Percentiles rank a stretch among this genome's conserved stretches.
Evolutionary conservation across 169 alveolate genomes (phyloP).

Genomic region (Toxoplasma gondii): DNA sequence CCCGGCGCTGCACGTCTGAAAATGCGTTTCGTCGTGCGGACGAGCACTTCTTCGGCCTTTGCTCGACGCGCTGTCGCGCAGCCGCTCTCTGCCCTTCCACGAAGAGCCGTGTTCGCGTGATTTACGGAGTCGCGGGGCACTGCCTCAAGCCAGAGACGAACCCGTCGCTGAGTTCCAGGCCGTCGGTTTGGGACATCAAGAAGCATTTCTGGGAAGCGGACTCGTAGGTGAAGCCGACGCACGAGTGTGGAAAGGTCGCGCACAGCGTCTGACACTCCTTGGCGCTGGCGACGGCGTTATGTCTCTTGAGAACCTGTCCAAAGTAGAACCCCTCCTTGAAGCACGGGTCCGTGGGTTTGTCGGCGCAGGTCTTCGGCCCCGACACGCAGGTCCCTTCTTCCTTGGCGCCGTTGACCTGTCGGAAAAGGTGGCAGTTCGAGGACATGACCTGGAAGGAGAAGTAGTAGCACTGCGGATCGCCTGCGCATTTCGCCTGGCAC

Average conservation of each 20-base stretch:
- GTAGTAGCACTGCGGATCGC: background rate
- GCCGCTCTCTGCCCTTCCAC: no score
- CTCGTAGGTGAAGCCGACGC: background rate
- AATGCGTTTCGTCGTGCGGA: no score
- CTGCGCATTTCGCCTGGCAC: background rate
- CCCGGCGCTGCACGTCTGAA: no score
- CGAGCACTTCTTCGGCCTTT: no score
- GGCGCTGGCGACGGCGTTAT: background rate
- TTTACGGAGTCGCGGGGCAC: background rate
- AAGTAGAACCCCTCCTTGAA: background rate
- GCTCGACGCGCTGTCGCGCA: no score
- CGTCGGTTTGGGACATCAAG: background rate
- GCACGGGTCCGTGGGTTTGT: background rate
- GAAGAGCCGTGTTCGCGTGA: no score
- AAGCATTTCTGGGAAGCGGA: background rate
- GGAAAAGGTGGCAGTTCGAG: background rate
- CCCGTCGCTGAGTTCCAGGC: background rate
- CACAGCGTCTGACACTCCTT: background rate
- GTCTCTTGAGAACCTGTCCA: background rate
- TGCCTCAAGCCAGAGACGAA: background rate
- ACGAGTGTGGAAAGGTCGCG: background rate
- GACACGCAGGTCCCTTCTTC: background rate
- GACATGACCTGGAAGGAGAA: background rate
- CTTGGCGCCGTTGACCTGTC: background rate
- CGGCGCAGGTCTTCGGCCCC: background rate